Base-by-base conservation (phyloP, 1,139 yeast species). In the Yamadazyma atlantica region DNA sequence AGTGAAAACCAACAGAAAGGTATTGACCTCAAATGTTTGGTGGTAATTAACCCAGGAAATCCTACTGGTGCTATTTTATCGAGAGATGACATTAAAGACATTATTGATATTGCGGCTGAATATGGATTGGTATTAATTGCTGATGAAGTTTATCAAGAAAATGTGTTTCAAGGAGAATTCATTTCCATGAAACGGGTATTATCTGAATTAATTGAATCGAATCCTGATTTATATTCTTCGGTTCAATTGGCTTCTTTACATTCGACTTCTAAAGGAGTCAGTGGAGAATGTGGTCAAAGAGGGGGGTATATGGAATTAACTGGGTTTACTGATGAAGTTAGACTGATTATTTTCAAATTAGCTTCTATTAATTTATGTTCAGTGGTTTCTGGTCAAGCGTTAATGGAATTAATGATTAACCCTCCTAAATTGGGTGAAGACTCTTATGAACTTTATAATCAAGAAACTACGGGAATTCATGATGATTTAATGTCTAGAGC, bases 271-370 rank as follows among this genome's bases (percentile, higher is more conserved):
- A 92, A 92, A 66, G 98, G 98, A 58, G 87, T 89, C 54, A 78
- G 89, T 50, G 99, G 98, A 42, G 98, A 92, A 66, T 92, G 98
- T 73, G 98, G 98, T 41, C 98, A 92, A 68, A 82, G 98, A 64
- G 98, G 97, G 54, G 98, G 99, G 4, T 94, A 90, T 70, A 86
- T 92, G 95, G 98, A 92, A 64, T 67, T 90, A 11, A 77, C 82
- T 12, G 96, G 96, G 1, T 86, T 92, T 62, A 67, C 75, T 18
- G 70, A 71, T 4, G 90, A 84, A 34, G 83, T 90, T 13, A 69
- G 73, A 51, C 85, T 79, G 29, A 73, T 85, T 38, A 72, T 92
- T 37, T 73, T 85, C 63, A 92, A 92, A 64, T 71, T 92, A 52
- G 95, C 95, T 16, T 85, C 95, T 13, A 88, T 92, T 50, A 83